Conservation (phyloP, 768 basidiomycete species). For the Xerocomellus chrysenteron region DNA sequence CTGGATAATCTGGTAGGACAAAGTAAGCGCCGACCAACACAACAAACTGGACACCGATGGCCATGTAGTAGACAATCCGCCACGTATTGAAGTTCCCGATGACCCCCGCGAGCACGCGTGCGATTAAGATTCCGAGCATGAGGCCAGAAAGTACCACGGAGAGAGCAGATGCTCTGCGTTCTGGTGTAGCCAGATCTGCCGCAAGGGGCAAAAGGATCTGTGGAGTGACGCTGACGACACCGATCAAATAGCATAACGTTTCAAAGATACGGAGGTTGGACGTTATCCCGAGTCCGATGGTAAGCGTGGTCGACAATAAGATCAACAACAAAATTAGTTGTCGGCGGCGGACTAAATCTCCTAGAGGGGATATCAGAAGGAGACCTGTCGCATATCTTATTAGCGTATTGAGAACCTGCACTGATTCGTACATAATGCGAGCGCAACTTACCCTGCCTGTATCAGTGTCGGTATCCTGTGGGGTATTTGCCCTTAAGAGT, state of each 20-base stretch:
- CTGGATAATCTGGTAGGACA: constrained; percentile 80
- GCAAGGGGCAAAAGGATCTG: constrained; percentile 75
- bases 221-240: constrained; percentile 67
- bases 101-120: constrained; percentile 72
- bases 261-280: constrained; percentile 60
- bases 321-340: constrained; percentile 64
- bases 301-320: constrained; percentile 51
- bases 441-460: constrained; percentile 56
- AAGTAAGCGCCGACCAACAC: constrained; percentile 61
- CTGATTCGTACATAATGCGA: not conserved
- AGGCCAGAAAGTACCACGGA: constrained; percentile 70
- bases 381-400: constrained; percentile 69
- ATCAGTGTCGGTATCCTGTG: constrained; percentile 61
- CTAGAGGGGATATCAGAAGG: constrained; percentile 74
- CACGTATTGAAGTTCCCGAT: constrained; percentile 72
- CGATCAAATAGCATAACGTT: constrained; percentile 66
- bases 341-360: constrained; percentile 78
- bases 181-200: constrained; percentile 78
- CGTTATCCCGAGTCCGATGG: constrained; percentile 72
- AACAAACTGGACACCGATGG: constrained; percentile 64
- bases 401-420: not conserved
- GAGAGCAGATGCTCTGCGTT: constrained; percentile 70
- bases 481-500: not conserved
- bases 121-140: constrained; percentile 65
- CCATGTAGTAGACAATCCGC: constrained; percentile 76